phyloP scores from a whole-genome alignment of 306 rosid genomes.

The Comarum palustre region DNA sequence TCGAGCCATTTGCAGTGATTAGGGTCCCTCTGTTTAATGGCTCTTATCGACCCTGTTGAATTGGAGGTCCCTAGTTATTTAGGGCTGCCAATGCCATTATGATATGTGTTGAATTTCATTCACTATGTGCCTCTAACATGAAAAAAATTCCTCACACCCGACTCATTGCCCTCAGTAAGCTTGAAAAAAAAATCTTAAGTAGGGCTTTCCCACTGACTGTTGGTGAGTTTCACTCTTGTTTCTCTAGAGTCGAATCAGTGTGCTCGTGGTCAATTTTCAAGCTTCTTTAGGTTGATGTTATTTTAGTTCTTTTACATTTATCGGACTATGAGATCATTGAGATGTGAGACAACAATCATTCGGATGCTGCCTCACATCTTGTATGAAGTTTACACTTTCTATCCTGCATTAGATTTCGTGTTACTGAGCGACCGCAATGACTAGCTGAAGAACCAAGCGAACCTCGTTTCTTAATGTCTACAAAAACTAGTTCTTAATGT shows the following conservation, averaged over 20 bases:
- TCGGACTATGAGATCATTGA: too few relatives aligned
- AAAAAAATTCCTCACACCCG: background rate
- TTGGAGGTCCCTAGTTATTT: constrained; percentile 21
- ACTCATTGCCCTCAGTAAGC: background rate
- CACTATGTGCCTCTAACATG: background rate
- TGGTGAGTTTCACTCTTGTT: background rate
- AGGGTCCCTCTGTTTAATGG: constrained; percentile 24
- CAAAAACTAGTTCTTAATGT: too few relatives aligned
- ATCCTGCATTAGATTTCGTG: background rate
- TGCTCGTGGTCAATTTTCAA: too few relatives aligned
- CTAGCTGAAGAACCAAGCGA: background rate
- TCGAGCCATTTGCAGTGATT: constrained; percentile 9
- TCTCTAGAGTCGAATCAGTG: background rate
- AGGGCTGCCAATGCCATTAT: background rate
- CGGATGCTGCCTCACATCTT: background rate
- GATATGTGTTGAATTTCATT: background rate
- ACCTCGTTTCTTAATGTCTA: too few relatives aligned
- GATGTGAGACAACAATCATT: background rate
- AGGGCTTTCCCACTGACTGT: too few relatives aligned
- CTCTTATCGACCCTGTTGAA: constrained; percentile 11
- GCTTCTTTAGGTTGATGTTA: background rate
- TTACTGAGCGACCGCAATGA: background rate
- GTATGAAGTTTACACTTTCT: background rate
- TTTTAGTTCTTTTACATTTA: background rate
- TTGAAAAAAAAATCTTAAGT: too few relatives aligned